phyloP scores from a whole-genome alignment of 2,329 filamentous ascomycete species.

The Monosporascus sp. region DNA sequence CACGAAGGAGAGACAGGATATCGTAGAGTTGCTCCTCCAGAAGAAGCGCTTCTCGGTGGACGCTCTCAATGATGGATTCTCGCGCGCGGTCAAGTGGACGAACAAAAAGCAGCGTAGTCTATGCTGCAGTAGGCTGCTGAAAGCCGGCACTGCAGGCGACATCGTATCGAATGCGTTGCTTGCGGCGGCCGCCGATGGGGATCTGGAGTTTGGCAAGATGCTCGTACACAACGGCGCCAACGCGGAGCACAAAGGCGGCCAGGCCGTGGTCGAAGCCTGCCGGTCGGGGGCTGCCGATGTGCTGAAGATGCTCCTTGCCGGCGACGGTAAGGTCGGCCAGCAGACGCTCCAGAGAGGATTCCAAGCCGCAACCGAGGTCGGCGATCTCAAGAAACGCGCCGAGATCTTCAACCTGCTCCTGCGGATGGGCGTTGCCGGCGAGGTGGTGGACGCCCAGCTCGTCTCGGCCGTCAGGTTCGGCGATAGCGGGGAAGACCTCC shows the following conservation, averaged over 20 bases:
- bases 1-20: slow-evolving; percentile 38
- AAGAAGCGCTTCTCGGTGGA: slow-evolving; percentile 33
- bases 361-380: slow-evolving; percentile 48
- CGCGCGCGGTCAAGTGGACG: slow-evolving; percentile 36
- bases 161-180: slow-evolving; percentile 46
- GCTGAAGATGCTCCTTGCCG: slow-evolving; percentile 43
- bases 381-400: slow-evolving; percentile 43
- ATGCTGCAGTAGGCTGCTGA: slow-evolving; percentile 42
- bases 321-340: slow-evolving; percentile 33
- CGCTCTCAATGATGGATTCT: slow-evolving; percentile 37
- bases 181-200: slow-evolving; percentile 46
- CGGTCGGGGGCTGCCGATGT: slow-evolving; percentile 45
- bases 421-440: slow-evolving; percentile 43
- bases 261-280: slow-evolving; percentile 51
- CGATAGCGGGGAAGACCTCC: slow-evolving; percentile 40
- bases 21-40: slow-evolving; percentile 41
- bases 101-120: slow-evolving; percentile 34
- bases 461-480: slow-evolving; percentile 48
- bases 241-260: slow-evolving; percentile 45
- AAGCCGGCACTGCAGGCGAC: slow-evolving; percentile 38
- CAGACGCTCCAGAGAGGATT: slow-evolving; percentile 46
- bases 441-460: slow-evolving; percentile 48
- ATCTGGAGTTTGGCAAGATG: slow-evolving; percentile 44
- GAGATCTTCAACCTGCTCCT: slow-evolving; percentile 48
- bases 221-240: slow-evolving; percentile 48